Percentiles rank a stretch among this genome's conserved stretches.
Evolutionary conservation across 2,329 filamentous ascomycete species (phyloP).

Genomic region (Pestalotiopsis sp.): DNA sequence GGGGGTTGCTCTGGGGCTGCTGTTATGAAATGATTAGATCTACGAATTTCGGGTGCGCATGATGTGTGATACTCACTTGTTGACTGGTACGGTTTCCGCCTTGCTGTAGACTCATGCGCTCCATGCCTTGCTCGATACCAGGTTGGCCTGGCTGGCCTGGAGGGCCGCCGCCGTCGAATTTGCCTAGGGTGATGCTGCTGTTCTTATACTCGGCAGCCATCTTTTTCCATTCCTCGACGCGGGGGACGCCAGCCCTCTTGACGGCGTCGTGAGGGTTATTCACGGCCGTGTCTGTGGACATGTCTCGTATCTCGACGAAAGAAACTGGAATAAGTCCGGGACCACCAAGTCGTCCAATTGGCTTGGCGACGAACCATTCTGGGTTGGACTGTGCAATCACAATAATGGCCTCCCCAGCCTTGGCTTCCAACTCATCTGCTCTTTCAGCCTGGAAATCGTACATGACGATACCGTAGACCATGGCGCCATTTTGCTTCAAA

Average conservation of each 20-base stretch:
- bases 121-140: conserved; percentile 63
- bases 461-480: conserved; percentile 96
- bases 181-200: conserved; percentile 94
- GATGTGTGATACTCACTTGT: conserved; percentile 30
- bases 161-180: conserved; percentile 67
- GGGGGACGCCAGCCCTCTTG: conserved; percentile 84
- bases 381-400: conserved; percentile 98
- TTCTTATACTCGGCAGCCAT: conserved; percentile 99
- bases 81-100: conserved; percentile 49
- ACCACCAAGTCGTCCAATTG: conserved; percentile 94
- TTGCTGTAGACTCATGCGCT: conserved; percentile 75
- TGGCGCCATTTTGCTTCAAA: conserved; percentile 65
- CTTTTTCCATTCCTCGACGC: conserved; percentile 99
- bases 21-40: conserved; percentile 31
- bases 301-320: conserved; percentile 95
- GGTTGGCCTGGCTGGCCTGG: conserved; percentile 36
- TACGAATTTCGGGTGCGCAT: not conserved
- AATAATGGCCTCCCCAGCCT: conserved; percentile 94
- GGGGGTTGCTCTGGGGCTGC: conserved; percentile 23
- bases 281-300: conserved; percentile 83
- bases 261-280: conserved; percentile 84
- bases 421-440: conserved; percentile 94
- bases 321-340: conserved; percentile 95
- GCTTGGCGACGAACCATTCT: conserved; percentile 99
- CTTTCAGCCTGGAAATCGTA: conserved; percentile 96